Evolutionary conservation across 2,329 filamentous ascomycete species (phyloP), one percentile per base, ranked within the genome.

Genomic region (Colletotrichum navitas): DNA sequence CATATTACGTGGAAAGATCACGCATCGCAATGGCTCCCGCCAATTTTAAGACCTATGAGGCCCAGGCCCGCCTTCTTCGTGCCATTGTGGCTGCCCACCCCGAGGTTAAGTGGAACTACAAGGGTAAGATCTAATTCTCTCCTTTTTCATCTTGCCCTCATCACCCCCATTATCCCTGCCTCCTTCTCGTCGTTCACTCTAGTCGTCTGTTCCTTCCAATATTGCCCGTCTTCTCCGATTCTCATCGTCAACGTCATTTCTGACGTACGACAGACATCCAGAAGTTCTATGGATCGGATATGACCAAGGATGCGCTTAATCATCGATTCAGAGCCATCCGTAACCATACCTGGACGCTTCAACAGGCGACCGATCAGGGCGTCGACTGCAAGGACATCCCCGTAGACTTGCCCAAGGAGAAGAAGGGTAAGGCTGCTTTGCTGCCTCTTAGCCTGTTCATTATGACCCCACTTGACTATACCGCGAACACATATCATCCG

Each of bases 41-140:
- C 18, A 90, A 89, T 74, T 91, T 90, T 81, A 87, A 86, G 73
- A 84, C 83, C 2, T 90, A 89, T 77, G 89, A 91, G 78, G 83
- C 87, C 0, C 88, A 89, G 74, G 85, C 86, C 26, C 88, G 90
- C 56, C 85, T 92, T 45, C 82, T 91, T 3, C 86, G 88, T 1
- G 89, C 90, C 6, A 86, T 91, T 32, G 81, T 92, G 0, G 90
- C 89, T 0, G 87, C 88, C 3, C 84, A 88, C 65, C 86, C 86
- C 0, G 81, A 82, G 0, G 76, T 87, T 0, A 88, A 86, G 73
- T 85, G 90, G 64, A 88, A 91, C 77, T 91, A 88, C 78, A 88
- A 86, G 76, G 88, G 90, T 92, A 85, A 82, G 87, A 58, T 43
- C 55, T 36, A 29, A 58, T 24, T 39, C 11, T 29, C 11, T 45